phyloP scores from a whole-genome alignment of 177 flowering plant genomes.

The Vitis hybrid region DNA sequence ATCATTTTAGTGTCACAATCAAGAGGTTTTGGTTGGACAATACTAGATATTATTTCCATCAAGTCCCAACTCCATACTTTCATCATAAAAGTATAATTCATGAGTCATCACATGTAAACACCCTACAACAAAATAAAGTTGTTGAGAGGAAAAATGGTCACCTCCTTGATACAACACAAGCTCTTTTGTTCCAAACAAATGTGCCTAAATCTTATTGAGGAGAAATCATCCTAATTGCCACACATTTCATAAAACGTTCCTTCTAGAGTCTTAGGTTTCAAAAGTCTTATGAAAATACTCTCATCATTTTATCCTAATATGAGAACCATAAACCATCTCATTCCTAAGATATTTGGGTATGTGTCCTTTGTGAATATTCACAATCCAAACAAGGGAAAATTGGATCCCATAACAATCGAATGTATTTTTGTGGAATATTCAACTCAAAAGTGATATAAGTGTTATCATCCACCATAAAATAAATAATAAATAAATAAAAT shows the following conservation, averaged over 20 bases:
- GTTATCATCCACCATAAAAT: too few relatives aligned
- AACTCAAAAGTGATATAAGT: not conserved
- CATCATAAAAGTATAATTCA: not conserved
- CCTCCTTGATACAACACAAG: too few relatives aligned
- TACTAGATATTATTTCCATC: not conserved
- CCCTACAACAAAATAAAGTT: not conserved
- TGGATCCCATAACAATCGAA: not conserved
- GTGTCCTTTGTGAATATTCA: not conserved
- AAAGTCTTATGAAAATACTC: too few relatives aligned
- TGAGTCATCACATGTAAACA: not conserved
- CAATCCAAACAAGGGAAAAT: not conserved
- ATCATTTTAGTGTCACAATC: not conserved
- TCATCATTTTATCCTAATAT: too few relatives aligned
- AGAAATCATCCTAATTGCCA: not conserved
- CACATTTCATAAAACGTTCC: not conserved
- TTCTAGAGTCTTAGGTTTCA: not conserved
- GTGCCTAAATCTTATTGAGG: not conserved
- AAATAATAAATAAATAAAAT: too few relatives aligned
- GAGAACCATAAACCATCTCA: too few relatives aligned
- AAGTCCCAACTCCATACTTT: not conserved
- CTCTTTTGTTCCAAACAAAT: not conserved
- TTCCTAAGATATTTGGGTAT: too few relatives aligned
- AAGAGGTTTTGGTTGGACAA: not conserved
- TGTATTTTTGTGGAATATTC: not conserved
- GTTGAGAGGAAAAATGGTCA: slow-evolving; percentile 1